Base-by-base conservation (phyloP, 345 rosid species). In the Carallia pectinifolia region DNA sequence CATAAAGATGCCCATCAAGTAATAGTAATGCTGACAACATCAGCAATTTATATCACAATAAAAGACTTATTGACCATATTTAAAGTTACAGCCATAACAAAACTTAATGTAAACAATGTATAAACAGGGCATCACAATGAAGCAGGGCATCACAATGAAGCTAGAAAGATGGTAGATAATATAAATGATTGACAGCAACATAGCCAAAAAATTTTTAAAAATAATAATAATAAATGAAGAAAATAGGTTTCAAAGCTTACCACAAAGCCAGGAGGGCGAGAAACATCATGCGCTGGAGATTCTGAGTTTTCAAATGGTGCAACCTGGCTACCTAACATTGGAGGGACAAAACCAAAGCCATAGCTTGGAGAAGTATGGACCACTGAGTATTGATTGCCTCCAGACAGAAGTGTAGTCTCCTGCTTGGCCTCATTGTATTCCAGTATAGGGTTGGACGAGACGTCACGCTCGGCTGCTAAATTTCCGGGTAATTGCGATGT, bases 241-340 rank as follows among this genome's bases (percentile, higher is more conserved):
- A 58, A 9, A 36, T 53, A 64, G 66, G 65, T 62, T 65, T 34
- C 64, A 70, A 71, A 68, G 31, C 92, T 83, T 82, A 93, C 98
- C 13, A 89, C 82, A 80, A 88, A 93, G 81, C 84, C 79, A 77
- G 92, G 88, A 74, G 90, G 81, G 76, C 80, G 92, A 79, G 93
- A 74, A 69, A 71, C 85, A 74, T 90, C 98, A 59, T 81, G 87
- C 68, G 86, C 80, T 82, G 89, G 97, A 77, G 92, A 83, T 73
- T 93, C 96, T 7, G 91, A 74, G 73, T 77, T 93, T 73, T 89
- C 97, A 76, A 84, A 82, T 54, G 89, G 75, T 70, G 85, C 82
- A 77, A 80, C 75, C 73, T 88, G 96, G 75, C 85, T 79, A 65
- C 90, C 84, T 74, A 83, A 58, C 70, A 86, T 77, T 71, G 97